These are phyloP conservation scores for Echinochloa phyllopogon DNA, from an alignment of 176 grass and related monocot genomes.

Conservation along the genomic window DNA sequence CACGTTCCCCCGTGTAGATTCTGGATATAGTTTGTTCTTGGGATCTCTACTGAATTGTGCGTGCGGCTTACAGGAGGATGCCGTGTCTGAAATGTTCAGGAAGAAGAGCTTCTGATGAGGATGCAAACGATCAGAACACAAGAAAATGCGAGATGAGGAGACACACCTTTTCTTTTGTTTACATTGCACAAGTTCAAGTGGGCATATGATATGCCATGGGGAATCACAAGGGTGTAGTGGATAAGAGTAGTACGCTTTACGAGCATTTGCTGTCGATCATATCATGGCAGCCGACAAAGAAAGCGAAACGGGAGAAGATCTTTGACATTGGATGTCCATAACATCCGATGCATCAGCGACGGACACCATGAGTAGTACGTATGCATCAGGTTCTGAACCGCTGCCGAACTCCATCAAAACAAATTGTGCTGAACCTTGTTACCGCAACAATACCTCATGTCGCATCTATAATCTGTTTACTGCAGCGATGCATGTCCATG, in stretches of 20 bases:
- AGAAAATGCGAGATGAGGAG: not conserved
- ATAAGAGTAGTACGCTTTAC: not conserved
- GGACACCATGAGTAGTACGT: too few species aligned
- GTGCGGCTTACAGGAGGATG: not conserved
- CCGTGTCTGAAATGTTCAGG: not conserved
- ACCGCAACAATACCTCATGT: too few species aligned
- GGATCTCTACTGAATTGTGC: not conserved
- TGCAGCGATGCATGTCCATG: not conserved
- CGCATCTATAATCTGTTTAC: too few species aligned
- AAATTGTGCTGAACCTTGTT: too few species aligned
- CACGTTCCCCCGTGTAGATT: not conserved
- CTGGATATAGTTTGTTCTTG: not conserved
- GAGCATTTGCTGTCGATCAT: not conserved
- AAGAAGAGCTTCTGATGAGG: not conserved
- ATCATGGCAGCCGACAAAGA: not conserved
- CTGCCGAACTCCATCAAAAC: too few species aligned
- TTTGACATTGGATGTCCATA: not conserved
- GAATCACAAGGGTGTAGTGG: not conserved
- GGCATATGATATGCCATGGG: not conserved
- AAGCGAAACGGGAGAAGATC: not conserved
- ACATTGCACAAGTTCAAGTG: not conserved
- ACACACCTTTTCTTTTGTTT: not conserved
- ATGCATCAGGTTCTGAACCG: too few species aligned
- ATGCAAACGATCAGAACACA: not conserved
- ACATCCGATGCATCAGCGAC: too few species aligned